These are phyloP conservation scores for Penicillium crystallinum DNA, from an alignment of 495 filamentous ascomycete genomes.

Conservation along the genomic window DNA sequence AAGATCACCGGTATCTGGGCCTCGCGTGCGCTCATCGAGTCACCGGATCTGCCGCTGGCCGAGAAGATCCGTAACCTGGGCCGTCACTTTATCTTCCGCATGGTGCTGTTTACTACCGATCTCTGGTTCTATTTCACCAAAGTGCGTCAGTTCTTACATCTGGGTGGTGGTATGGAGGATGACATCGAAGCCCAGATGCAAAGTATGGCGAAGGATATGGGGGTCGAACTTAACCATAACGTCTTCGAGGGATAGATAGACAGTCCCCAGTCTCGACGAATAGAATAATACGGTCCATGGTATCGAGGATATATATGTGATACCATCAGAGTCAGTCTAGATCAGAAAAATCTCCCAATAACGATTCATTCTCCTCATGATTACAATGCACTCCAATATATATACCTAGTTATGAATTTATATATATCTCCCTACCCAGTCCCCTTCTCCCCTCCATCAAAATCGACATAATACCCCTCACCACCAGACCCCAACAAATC, in stretches of 20 bases:
- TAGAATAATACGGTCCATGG: too few relatives aligned
- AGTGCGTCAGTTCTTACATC: conserved; percentile 65
- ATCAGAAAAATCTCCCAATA: conserved; percentile 1
- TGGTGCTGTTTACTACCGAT: conserved; percentile 74
- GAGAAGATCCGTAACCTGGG: conserved; percentile 56
- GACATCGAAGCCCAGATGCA: conserved; percentile 83
- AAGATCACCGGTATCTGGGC: conserved; percentile 95
- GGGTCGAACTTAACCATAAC: conserved; percentile 80
- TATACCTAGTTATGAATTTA: neutral
- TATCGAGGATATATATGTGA: neutral
- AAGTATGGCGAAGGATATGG: conserved; percentile 82
- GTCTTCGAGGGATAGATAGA: conserved; percentile 74
- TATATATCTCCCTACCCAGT: neutral
- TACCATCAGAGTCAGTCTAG: neutral
- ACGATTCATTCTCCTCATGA: neutral
- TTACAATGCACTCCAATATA: neutral
- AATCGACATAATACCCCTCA: conserved; percentile 2
- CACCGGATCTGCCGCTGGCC: conserved; percentile 50
- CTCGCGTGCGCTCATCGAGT: conserved; percentile 67
- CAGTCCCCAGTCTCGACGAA: neutral
- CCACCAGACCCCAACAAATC: neutral
- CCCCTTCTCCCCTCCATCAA: neutral
- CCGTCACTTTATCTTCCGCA: conserved; percentile 71
- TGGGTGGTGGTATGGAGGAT: conserved; percentile 87
- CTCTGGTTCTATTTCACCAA: conserved; percentile 77